These are phyloP conservation scores for Zasmidium cellare DNA, from an alignment of 2,329 filamentous ascomycete genomes.

Conservation along the genomic window DNA sequence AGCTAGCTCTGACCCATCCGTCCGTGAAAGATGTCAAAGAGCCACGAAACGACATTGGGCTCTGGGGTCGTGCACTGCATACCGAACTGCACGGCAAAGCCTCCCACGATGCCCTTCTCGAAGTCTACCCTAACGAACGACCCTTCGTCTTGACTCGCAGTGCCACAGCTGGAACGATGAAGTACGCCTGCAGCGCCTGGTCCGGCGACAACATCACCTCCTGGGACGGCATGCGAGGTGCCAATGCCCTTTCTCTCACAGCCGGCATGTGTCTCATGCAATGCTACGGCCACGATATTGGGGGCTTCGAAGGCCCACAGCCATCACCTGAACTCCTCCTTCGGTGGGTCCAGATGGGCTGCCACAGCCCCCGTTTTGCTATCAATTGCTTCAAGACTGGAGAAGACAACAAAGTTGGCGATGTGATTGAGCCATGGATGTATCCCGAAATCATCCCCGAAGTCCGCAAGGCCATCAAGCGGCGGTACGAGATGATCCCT, in stretches of 20 bases:
- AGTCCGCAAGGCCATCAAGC: slow-evolving; percentile 65
- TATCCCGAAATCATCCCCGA: slow-evolving; percentile 66
- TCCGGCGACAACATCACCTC: slow-evolving; percentile 74
- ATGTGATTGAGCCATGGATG: slow-evolving; percentile 79
- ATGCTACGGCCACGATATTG: slow-evolving; percentile 68
- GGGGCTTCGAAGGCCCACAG: slow-evolving; percentile 73
- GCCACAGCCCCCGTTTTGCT: slow-evolving; percentile 69
- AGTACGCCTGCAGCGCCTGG: slow-evolving; percentile 71
- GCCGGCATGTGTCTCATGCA: slow-evolving; percentile 69
- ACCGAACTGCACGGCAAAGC: slow-evolving; percentile 71
- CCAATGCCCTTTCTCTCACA: slow-evolving; percentile 67
- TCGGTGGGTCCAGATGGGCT: slow-evolving; percentile 71
- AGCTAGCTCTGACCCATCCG: slow-evolving; percentile 56
- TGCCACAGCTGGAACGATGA: slow-evolving; percentile 68
- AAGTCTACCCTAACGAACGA: slow-evolving; percentile 58
- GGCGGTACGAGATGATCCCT: slow-evolving; percentile 70
- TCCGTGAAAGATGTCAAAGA: slow-evolving; percentile 34
- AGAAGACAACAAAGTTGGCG: slow-evolving; percentile 65
- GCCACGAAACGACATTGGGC: slow-evolving; percentile 55
- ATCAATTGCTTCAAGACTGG: slow-evolving; percentile 80
- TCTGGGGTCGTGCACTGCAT: slow-evolving; percentile 70
- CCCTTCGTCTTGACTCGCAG: slow-evolving; percentile 71
- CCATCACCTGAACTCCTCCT: slow-evolving; percentile 69
- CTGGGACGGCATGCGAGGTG: slow-evolving; percentile 71
- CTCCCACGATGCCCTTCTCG: slow-evolving; percentile 66